These are phyloP conservation scores for Nakazawaea laoshanensis DNA, from an alignment of 805 yeast genomes.

Conservation along the genomic window DNA sequence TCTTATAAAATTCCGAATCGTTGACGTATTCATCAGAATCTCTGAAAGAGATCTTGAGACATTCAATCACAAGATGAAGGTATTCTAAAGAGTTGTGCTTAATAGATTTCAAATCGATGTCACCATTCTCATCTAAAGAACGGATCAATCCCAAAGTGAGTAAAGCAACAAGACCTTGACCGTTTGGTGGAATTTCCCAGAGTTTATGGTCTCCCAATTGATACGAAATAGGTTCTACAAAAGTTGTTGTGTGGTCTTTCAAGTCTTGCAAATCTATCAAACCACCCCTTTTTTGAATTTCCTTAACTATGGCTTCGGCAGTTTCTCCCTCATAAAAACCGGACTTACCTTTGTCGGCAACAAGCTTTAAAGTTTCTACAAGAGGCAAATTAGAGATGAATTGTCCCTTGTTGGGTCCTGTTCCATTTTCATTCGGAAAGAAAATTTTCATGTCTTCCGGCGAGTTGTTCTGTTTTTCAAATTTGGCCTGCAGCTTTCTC, in stretches of 20 bases:
- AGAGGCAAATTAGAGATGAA: conserved; percentile 40
- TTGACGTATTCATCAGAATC: conserved; percentile 70
- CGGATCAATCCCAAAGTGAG: conserved; percentile 60
- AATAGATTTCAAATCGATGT: conserved; percentile 31
- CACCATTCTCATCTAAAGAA: conserved; percentile 37
- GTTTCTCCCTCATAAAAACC: conserved; percentile 68
- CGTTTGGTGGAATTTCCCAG: conserved; percentile 84
- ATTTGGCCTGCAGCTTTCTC: conserved; percentile 29
- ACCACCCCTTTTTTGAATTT: conserved; percentile 46
- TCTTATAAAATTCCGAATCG: conserved; percentile 35
- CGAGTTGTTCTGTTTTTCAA: conserved; percentile 27
- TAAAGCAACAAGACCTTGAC: conserved; percentile 73
- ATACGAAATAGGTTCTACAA: conserved; percentile 55
- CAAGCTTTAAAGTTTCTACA: conserved; percentile 41
- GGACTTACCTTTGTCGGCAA: conserved; percentile 50
- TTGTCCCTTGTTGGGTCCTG: conserved; percentile 53
- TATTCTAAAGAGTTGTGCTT: conserved; percentile 66
- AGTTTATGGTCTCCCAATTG: conserved; percentile 45
- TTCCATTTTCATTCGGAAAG: conserved; percentile 26
- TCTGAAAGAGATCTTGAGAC: conserved; percentile 62
- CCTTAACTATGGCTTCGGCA: conserved; percentile 55
- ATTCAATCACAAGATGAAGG: conserved; percentile 60
- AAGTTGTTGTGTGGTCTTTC: conserved; percentile 44
- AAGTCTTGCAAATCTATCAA: conserved; percentile 49
- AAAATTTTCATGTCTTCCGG: conserved; percentile 21